A percentile compares a stretch with the other conserved stretches of the same genome.
phyloP scores from a whole-genome alignment of 2,329 filamentous ascomycete species.

The Aspergillus spinulosporus region DNA sequence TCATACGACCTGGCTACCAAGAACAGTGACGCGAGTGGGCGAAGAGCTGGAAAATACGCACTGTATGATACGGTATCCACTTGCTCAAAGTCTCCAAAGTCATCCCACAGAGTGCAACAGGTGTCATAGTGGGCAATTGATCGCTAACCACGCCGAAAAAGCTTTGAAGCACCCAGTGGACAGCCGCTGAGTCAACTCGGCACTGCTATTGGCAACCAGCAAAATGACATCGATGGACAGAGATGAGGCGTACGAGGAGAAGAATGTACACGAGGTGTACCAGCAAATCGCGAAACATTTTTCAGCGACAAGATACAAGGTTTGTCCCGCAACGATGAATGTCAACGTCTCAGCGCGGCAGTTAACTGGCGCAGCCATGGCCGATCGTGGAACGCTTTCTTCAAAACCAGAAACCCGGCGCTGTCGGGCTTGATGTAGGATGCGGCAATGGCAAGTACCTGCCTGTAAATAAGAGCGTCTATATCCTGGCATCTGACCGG shows the following conservation, averaged over 20 bases:
- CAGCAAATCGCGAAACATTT: constrained; percentile 55
- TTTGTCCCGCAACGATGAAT: constrained; percentile 30
- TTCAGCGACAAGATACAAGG: constrained; percentile 61
- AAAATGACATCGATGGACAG: neutral
- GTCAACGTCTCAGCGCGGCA: neutral
- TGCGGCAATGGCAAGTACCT: constrained; percentile 98
- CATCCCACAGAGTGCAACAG: no score
- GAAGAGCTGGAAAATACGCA: no score
- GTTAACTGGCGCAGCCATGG: constrained; percentile 66
- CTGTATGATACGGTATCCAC: no score
- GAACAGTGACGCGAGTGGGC: no score
- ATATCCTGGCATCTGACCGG: constrained; percentile 82
- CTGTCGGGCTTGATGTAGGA: constrained; percentile 84
- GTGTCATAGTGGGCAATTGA: no score
- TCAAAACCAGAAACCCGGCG: constrained; percentile 62
- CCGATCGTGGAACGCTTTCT: constrained; percentile 84
- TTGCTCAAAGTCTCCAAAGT: no score
- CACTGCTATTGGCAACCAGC: neutral
- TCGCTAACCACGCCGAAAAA: no score
- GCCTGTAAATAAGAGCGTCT: constrained; percentile 71
- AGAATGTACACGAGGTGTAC: constrained; percentile 91
- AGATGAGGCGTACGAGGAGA: constrained; percentile 66
- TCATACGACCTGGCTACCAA: neutral
- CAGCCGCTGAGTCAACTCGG: neutral
- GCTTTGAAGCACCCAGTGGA: no score